Conservation (phyloP, 1,284 basidiomycete species). For the Moesziomyces antarcticus region DNA sequence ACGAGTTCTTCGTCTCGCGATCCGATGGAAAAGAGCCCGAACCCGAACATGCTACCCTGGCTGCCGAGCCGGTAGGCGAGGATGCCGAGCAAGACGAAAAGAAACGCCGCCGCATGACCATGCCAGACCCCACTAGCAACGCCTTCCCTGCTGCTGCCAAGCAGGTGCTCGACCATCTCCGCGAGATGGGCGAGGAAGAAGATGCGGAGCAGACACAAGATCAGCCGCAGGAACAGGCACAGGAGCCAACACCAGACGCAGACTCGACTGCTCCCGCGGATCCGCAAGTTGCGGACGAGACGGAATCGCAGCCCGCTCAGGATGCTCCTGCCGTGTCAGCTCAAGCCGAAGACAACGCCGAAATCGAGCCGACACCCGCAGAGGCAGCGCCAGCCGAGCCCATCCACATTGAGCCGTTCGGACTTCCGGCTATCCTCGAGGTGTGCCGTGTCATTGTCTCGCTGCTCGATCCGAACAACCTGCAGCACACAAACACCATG, state of each 20-base stretch:
- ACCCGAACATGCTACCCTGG: slow-evolving; percentile 59
- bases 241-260: slow-evolving; percentile 4
- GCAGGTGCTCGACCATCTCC: slow-evolving; percentile 47
- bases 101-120: slow-evolving; percentile 63
- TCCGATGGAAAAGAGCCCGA: slow-evolving; percentile 48
- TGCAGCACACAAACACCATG: slow-evolving; percentile 95
- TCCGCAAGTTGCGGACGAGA: not conserved
- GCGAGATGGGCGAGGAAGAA: slow-evolving; percentile 53
- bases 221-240: slow-evolving; percentile 6
- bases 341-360: not conserved
- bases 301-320: slow-evolving; percentile 1
- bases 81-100: slow-evolving; percentile 50
- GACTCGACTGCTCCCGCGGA: not conserved
- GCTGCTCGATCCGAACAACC: slow-evolving; percentile 91
- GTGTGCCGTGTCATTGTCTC: slow-evolving; percentile 93
- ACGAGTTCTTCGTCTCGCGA: slow-evolving; percentile 58
- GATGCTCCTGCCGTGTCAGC: not conserved
- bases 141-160: slow-evolving; percentile 61
- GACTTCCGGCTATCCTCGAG: slow-evolving; percentile 91
- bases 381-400: slow-evolving; percentile 4
- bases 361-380: not conserved
- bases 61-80: slow-evolving; percentile 52
- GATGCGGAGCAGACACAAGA: slow-evolving; percentile 22
- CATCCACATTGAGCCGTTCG: slow-evolving; percentile 72
- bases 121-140: slow-evolving; percentile 67